Evolutionary conservation across 2,329 filamentous ascomycete species (phyloP).

Genomic region (Hypoxylon sp.): DNA sequence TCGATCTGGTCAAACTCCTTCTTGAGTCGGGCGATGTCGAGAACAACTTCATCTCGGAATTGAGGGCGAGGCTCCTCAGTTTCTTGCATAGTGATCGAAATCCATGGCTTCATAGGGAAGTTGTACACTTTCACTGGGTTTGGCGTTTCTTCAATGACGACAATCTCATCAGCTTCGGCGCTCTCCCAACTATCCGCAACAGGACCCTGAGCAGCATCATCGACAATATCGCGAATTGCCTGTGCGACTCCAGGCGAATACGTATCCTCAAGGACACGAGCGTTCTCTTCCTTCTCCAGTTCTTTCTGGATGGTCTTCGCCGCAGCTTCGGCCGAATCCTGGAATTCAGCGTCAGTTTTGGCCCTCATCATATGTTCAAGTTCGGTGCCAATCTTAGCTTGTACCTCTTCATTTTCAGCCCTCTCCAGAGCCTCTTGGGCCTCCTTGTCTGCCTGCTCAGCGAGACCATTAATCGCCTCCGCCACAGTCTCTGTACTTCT

Average conservation of each 20-base stretch:
- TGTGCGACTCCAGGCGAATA: constrained; percentile 66
- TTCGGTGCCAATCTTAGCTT: constrained; percentile 63
- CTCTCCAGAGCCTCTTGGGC: constrained; percentile 75
- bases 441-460: constrained; percentile 63
- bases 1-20: constrained; percentile 99
- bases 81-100: constrained; percentile 82
- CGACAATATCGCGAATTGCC: constrained; percentile 62
- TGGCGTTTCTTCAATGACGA: constrained; percentile 74
- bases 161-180: constrained; percentile 77
- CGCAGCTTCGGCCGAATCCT: constrained; percentile 61
- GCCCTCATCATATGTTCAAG: constrained; percentile 63
- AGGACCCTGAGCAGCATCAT: constrained; percentile 69
- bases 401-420: constrained; percentile 63
- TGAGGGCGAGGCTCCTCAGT: constrained; percentile 67
- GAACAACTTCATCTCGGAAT: constrained; percentile 83
- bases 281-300: constrained; percentile 66
- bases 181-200: constrained; percentile 94
- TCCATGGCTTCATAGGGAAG: constrained; percentile 97
- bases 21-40: constrained; percentile 94
- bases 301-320: constrained; percentile 65
- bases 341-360: constrained; percentile 66
- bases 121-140: constrained; percentile 85
- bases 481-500: constrained; percentile 74
- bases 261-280: constrained; percentile 64
- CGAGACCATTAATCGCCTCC: constrained; percentile 76